A percentile compares a stretch with the other conserved stretches of the same genome.
These are phyloP conservation scores for Papilionanthe hybrid DNA, from an alignment of 116 monocot genomes.

Conservation along the genomic window DNA sequence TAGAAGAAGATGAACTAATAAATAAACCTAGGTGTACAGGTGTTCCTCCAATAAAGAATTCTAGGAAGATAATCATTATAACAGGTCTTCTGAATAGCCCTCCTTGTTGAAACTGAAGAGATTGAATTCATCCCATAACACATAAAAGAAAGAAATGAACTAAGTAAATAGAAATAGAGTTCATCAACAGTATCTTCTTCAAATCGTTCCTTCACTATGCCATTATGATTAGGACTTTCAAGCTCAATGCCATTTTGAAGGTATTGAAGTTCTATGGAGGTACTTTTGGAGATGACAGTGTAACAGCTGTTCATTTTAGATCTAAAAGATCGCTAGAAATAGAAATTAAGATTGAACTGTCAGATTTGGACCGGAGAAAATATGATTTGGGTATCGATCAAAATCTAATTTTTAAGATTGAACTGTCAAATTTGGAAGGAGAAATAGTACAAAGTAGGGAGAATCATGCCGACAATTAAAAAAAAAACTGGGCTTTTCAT, in stretches of 20 bases:
- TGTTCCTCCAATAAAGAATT: too few relatives aligned
- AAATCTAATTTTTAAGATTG: slow-evolving; percentile 7
- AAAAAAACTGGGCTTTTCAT: background rate
- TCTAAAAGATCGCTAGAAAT: background rate
- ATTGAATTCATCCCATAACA: too few relatives aligned
- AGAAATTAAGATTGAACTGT: background rate
- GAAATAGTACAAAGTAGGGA: background rate
- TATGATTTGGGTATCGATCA: background rate
- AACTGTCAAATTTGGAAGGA: slow-evolving; percentile 6
- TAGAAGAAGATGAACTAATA: too few relatives aligned
- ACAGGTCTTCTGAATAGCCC: too few relatives aligned
- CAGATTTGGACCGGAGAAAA: background rate
- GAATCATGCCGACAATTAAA: background rate
- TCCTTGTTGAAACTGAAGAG: too few relatives aligned
- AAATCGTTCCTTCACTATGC: slow-evolving; percentile 8
- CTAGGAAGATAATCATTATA: too few relatives aligned
- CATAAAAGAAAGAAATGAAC: too few relatives aligned
- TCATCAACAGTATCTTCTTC: slow-evolving; percentile 31
- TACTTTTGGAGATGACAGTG: slow-evolving; percentile 22
- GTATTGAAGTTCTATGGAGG: slow-evolving; percentile 45
- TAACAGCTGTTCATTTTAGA: slow-evolving; percentile 37
- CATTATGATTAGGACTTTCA: slow-evolving; percentile 3
- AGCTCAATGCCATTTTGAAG: slow-evolving; percentile 6
- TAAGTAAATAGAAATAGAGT: too few relatives aligned
- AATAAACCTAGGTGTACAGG: too few relatives aligned